phyloP scores from a whole-genome alignment of 208 protist species.

The Trichomonas vaginalis region DNA sequence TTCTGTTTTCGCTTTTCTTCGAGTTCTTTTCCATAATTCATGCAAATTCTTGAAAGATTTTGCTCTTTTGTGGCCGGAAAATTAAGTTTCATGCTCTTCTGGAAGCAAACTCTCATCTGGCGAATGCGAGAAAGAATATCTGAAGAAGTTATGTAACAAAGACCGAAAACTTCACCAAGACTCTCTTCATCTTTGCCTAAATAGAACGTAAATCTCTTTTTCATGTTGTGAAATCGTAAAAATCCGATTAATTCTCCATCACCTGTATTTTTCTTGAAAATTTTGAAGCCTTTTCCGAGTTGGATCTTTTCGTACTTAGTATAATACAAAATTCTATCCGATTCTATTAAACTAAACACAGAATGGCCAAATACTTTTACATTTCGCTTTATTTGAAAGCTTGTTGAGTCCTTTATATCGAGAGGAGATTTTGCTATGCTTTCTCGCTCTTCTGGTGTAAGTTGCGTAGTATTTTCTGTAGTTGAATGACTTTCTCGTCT shows the following conservation, averaged over 20 bases:
- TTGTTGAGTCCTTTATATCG: not conserved
- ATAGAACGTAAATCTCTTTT: not conserved
- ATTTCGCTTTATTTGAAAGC: not conserved
- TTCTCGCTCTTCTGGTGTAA: not conserved
- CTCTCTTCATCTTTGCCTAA: not conserved
- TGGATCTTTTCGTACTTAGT: not conserved
- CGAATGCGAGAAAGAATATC: not conserved
- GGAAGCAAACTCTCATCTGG: not conserved
- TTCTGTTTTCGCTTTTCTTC: too few species aligned
- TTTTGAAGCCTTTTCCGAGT: not conserved
- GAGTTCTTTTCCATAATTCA: not conserved
- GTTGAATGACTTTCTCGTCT: not conserved
- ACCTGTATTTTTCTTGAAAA: not conserved
- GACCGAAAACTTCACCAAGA: not conserved
- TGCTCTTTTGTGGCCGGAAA: not conserved
- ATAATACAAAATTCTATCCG: not conserved
- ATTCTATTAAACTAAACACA: not conserved
- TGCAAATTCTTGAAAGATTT: not conserved
- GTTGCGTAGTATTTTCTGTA: not conserved
- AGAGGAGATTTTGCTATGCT: not conserved
- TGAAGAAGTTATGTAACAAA: not conserved
- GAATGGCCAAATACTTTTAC: not conserved
- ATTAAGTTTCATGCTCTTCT: not conserved
- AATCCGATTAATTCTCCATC: not conserved
- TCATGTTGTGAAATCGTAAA: not conserved